These are phyloP conservation scores for Candolleomyces aberdarensis DNA, from an alignment of 768 basidiomycete species.

Conservation along the genomic window DNA sequence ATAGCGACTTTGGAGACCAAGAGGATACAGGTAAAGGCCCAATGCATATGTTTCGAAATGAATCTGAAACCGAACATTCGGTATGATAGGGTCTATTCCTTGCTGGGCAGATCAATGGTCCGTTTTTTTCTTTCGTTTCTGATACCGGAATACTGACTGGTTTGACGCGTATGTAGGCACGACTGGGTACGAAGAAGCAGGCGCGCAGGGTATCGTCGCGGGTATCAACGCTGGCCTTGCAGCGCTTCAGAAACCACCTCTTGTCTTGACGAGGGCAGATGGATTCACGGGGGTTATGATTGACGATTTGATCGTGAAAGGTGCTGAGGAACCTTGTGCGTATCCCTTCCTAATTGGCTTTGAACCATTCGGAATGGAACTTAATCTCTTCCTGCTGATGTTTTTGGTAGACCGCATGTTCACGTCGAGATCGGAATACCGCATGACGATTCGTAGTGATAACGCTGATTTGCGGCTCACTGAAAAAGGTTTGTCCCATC, in stretches of 20 bases:
- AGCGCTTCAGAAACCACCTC: constrained; percentile 49
- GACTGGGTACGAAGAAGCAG: constrained; percentile 94
- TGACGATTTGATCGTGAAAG: constrained; percentile 85
- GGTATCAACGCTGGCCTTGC: constrained; percentile 85
- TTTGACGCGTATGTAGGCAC: constrained; percentile 47
- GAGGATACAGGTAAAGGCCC: constrained; percentile 56
- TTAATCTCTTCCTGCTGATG: constrained; percentile 1
- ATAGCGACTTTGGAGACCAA: constrained; percentile 84
- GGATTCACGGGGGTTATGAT: constrained; percentile 90
- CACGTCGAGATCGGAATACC: constrained; percentile 86
- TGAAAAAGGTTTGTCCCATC: constrained; percentile 50
- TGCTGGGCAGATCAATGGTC: constrained; percentile 87
- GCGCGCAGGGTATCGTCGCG: constrained; percentile 84
- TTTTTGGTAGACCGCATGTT: constrained; percentile 79
- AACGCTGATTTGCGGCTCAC: constrained; percentile 87
- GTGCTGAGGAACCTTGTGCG: constrained; percentile 88
- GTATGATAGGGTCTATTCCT: constrained; percentile 69
- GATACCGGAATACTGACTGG: neutral
- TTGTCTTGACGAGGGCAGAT: constrained; percentile 78
- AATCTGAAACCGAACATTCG: neutral
- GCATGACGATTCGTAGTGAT: constrained; percentile 84
- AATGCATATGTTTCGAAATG: neutral
- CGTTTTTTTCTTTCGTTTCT: neutral
- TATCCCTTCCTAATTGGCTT: constrained; percentile 4
- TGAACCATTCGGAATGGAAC: neutral